Conservation (phyloP, 2,329 filamentous ascomycete genomes). For the Teratosphaeria destructans region DNA sequence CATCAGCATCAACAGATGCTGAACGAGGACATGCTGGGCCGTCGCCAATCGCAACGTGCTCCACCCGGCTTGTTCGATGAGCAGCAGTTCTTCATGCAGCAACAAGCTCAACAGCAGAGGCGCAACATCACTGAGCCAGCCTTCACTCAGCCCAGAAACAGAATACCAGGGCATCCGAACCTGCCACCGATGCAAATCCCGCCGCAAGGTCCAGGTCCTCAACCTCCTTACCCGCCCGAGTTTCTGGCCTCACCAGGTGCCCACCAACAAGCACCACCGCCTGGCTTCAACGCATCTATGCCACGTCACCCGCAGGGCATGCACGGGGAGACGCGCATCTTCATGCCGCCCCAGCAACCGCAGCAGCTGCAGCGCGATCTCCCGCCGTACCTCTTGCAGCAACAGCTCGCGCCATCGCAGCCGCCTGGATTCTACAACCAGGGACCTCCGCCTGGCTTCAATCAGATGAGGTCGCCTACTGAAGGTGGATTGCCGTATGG, state of each 20-base stretch:
- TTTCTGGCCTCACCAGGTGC: slow-evolving; percentile 11
- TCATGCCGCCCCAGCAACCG: slow-evolving; percentile 15
- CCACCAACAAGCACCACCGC: slow-evolving; percentile 12
- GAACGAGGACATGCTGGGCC: slow-evolving; percentile 9
- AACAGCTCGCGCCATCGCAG: slow-evolving; percentile 1
- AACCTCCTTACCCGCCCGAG: slow-evolving; percentile 10
- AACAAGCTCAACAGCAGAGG: slow-evolving; percentile 17
- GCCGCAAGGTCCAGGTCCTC: slow-evolving; percentile 3
- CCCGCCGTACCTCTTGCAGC: not conserved
- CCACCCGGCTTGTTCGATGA: slow-evolving; percentile 24
- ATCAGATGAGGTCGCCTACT: slow-evolving; percentile 6
- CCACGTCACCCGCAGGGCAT: slow-evolving; percentile 24
- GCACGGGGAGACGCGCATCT: slow-evolving; percentile 20
- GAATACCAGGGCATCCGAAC: slow-evolving; percentile 19
- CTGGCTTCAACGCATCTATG: slow-evolving; percentile 23
- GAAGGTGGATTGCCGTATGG: slow-evolving; percentile 1
- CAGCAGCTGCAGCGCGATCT: slow-evolving; percentile 3
- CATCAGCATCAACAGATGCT: slow-evolving; percentile 11
- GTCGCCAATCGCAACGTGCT: slow-evolving; percentile 19
- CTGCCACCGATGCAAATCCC: slow-evolving; percentile 21
- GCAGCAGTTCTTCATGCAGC: slow-evolving; percentile 17
- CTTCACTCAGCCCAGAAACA: slow-evolving; percentile 11
- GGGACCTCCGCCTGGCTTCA: slow-evolving; percentile 5
- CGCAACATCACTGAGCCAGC: slow-evolving; percentile 16
- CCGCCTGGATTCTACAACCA: slow-evolving; percentile 8